Percentiles rank a stretch among this genome's conserved stretches.
Conservation (phyloP, 1,139 yeast species). For the Zygoascus meyerae region DNA sequence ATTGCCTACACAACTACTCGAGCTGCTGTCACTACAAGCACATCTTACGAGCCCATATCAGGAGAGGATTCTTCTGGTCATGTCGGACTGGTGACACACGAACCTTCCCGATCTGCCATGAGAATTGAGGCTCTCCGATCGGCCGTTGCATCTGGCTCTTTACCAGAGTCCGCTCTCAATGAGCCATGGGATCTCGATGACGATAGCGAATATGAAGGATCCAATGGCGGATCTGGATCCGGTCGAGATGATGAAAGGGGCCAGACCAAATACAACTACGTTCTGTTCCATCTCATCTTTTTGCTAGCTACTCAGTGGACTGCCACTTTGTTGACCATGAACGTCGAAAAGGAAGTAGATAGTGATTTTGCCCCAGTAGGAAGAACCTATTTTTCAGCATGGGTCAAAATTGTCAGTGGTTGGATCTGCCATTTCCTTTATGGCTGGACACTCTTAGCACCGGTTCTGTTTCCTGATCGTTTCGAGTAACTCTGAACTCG, state of each 20-base stretch:
- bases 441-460: constrained; percentile 89
- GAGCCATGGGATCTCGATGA: constrained; percentile 55
- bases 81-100: constrained; percentile 38
- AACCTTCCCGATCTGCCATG: constrained; percentile 68
- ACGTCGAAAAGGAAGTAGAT: constrained; percentile 75
- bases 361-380: constrained; percentile 97
- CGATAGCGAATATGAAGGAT: constrained; percentile 32
- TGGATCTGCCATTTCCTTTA: constrained; percentile 87
- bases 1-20: constrained; percentile 96
- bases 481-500: constrained; percentile 35
- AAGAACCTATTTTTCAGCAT: constrained; percentile 87
- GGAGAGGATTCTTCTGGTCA: constrained; percentile 18
- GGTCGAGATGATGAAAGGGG: constrained; percentile 55
- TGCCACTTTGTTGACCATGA: constrained; percentile 86
- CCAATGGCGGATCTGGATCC: constrained; percentile 22
- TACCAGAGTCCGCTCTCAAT: constrained; percentile 84
- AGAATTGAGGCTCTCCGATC: constrained; percentile 83
- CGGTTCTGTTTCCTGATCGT: constrained; percentile 83
- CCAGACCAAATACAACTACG: constrained; percentile 77
- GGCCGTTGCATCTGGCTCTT: constrained; percentile 90
- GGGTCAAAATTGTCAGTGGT: constrained; percentile 89
- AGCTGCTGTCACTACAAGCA: constrained; percentile 58
- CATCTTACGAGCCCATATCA: constrained; percentile 34
- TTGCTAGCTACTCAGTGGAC: constrained; percentile 96
- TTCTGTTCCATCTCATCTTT: constrained; percentile 84